A percentile compares a stretch with the other conserved stretches of the same genome.
Conservation (phyloP, 2,329 filamentous ascomycete genomes). For the Teratosphaeria viscida region DNA sequence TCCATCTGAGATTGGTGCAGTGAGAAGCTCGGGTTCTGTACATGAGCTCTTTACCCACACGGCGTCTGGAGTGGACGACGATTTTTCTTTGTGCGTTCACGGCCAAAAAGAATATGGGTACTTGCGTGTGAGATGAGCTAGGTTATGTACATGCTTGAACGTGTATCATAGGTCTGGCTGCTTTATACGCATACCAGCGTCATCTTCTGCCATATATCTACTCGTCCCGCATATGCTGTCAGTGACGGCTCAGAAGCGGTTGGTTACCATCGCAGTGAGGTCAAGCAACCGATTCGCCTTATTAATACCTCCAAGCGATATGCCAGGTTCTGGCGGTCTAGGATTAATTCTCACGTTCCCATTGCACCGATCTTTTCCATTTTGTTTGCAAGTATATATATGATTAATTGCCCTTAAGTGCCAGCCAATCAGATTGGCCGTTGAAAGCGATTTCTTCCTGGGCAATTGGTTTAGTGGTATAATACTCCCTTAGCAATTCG, state of each 20-base stretch:
- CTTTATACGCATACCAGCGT: neutral
- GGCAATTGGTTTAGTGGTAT: slow-evolving; percentile 5
- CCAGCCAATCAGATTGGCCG: neutral
- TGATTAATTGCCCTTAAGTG: too few species aligned
- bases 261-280: too few species aligned
- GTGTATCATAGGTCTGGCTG: slow-evolving; percentile 2
- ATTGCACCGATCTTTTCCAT: too few species aligned
- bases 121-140: neutral
- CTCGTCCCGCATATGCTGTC: neutral
- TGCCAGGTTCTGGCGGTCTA: neutral
- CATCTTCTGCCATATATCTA: neutral
- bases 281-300: too few species aligned
- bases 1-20: neutral
- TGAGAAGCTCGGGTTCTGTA: neutral
- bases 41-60: neutral
- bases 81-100: neutral
- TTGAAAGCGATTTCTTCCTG: neutral
- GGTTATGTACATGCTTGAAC: slow-evolving; percentile 2
- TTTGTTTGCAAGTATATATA: too few species aligned
- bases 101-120: neutral
- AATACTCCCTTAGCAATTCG: neutral
- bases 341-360: too few species aligned
- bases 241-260: too few species aligned
- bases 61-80: neutral
- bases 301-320: neutral